These are phyloP conservation scores for Cryptococcus sp. DNA, from an alignment of 1,284 basidiomycete genomes.

Conservation along the genomic window DNA sequence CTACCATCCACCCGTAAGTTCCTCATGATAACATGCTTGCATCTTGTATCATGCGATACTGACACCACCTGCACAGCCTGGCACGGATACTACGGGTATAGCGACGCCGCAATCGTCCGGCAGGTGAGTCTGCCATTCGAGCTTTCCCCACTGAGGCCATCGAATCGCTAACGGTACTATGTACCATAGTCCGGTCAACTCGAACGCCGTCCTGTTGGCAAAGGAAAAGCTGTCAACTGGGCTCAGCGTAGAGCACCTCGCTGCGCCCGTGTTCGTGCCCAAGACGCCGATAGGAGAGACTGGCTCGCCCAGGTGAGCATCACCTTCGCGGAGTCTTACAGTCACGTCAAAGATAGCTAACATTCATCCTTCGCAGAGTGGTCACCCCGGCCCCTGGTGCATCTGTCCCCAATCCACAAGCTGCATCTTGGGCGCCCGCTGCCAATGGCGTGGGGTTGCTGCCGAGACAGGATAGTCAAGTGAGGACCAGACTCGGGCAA, in stretches of 20 bases:
- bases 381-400: too few species aligned
- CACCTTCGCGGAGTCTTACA: too few species aligned
- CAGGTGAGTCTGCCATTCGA: conserved; percentile 6
- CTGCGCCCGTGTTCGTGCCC: conserved; percentile 81
- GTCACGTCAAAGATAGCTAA: too few species aligned
- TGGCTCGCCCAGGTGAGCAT: conserved; percentile 26
- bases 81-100: conserved; percentile 11
- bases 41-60: neutral
- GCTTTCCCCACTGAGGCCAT: too few species aligned
- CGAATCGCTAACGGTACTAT: too few species aligned
- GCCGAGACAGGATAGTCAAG: too few species aligned
- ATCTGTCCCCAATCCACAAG: too few species aligned
- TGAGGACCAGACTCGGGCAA: too few species aligned
- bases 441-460: too few species aligned
- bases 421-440: too few species aligned
- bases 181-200: conserved; percentile 6
- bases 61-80: conserved; percentile 8
- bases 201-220: conserved; percentile 50
- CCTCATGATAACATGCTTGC: conserved; percentile 45
- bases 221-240: conserved; percentile 43
- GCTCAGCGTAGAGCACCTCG: conserved; percentile 34
- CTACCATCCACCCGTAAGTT: conserved; percentile 71
- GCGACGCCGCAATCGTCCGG: conserved; percentile 8
- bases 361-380: neutral
- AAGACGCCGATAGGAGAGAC: conserved; percentile 57